phyloP scores from a whole-genome alignment of 208 protist genomes.

The Wallacemonas sp. region DNA sequence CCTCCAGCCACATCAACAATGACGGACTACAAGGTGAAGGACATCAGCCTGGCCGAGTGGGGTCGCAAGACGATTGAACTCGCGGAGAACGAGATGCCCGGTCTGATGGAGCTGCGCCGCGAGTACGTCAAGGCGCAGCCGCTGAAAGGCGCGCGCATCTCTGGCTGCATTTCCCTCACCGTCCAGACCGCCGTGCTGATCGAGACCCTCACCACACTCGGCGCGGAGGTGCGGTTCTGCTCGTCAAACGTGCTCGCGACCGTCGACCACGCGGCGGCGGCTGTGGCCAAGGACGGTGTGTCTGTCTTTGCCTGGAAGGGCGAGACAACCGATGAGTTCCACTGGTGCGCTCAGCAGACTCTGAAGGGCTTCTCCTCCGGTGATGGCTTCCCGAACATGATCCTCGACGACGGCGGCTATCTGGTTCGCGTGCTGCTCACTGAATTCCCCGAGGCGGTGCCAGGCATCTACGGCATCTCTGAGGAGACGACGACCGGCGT shows the following conservation, averaged over 20 bases:
- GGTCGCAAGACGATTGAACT: constrained; percentile 98
- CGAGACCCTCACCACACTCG: constrained; percentile 98
- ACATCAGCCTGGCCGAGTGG: constrained; percentile 97
- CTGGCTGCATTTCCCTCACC: constrained; percentile 99
- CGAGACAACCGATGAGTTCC: constrained; percentile 99
- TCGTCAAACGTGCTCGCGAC: constrained; percentile 99
- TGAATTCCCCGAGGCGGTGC: constrained; percentile 91
- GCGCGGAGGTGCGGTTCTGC: constrained; percentile 97
- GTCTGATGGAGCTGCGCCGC: constrained; percentile 97
- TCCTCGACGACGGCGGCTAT: constrained; percentile 99
- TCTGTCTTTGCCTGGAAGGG: constrained; percentile 99
- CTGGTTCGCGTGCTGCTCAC: constrained; percentile 96
- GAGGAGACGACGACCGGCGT: constrained; percentile 99
- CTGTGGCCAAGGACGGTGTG: constrained; percentile 90
- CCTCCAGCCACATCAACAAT: constrained; percentile 26
- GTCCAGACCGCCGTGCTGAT: constrained; percentile 99
- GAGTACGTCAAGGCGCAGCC: constrained; percentile 92
- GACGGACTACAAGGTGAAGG: constrained; percentile 95
- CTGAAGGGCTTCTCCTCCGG: constrained; percentile 82
- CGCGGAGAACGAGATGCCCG: constrained; percentile 99
- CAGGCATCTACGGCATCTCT: constrained; percentile 95
- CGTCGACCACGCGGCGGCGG: constrained; percentile 90
- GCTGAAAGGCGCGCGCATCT: constrained; percentile 96
- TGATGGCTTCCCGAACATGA: constrained; percentile 95
- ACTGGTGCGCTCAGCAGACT: constrained; percentile 97